Conservation (phyloP, 2,329 filamentous ascomycete genomes). For the Monilinia vaccinii-corymbosi region DNA sequence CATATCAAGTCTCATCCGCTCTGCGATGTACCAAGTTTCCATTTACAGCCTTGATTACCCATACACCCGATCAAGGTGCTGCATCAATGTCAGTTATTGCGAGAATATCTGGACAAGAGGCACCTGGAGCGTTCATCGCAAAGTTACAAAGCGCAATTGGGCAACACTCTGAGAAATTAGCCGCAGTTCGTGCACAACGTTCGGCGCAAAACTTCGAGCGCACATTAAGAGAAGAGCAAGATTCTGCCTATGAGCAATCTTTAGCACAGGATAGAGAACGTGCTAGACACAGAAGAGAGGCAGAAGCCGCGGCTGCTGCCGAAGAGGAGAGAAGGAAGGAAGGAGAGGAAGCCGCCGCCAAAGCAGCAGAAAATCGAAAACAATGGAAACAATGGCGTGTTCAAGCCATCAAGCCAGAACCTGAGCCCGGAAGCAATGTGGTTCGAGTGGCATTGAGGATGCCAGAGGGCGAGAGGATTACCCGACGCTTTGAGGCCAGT, state of each 20-base stretch:
- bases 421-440: constrained; percentile 52
- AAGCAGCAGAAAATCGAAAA: constrained; percentile 39
- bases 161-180: constrained; percentile 67
- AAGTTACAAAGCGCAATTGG: constrained; percentile 67
- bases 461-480: constrained; percentile 56
- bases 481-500: constrained; percentile 63
- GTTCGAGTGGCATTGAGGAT: constrained; percentile 64
- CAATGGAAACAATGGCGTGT: constrained; percentile 80
- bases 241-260: constrained; percentile 87
- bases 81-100: constrained; percentile 87
- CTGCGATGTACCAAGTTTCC: constrained; percentile 89
- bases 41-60: constrained; percentile 75
- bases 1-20: constrained; percentile 83
- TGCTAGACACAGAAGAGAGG: constrained; percentile 65
- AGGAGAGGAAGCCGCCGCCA: constrained; percentile 48
- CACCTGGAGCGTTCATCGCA: constrained; percentile 60
- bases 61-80: constrained; percentile 75
- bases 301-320: constrained; percentile 60
- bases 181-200: constrained; percentile 64
- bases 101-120: constrained; percentile 63
- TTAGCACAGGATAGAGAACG: constrained; percentile 82
- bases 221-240: constrained; percentile 76
- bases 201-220: constrained; percentile 74
- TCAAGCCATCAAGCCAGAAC: constrained; percentile 58
- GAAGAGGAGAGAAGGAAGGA: constrained; percentile 54